Evolutionary conservation across 768 basidiomycete genomes (phyloP).

Genomic region (Lentinula aciculospora): DNA sequence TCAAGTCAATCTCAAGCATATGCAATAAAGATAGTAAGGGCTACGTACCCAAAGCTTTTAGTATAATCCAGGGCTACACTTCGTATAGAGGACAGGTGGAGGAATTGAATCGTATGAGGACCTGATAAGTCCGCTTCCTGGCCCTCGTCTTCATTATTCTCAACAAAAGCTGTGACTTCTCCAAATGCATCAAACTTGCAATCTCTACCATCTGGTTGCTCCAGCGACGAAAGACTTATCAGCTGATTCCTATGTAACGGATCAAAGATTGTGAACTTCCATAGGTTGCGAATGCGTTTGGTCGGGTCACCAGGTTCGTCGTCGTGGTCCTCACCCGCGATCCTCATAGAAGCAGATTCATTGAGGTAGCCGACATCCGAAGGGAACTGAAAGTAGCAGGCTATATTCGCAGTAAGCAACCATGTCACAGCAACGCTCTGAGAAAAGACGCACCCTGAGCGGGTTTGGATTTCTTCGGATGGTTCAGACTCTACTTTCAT

Average conservation of each 20-base stretch:
- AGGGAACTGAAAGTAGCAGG: background rate
- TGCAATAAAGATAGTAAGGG: slow-evolving; percentile 4
- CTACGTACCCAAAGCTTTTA: slow-evolving; percentile 44
- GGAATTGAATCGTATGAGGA: slow-evolving; percentile 26
- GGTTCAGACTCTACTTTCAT: background rate
- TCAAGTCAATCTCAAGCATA: slow-evolving; percentile 1
- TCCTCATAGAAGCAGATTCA: slow-evolving; percentile 18
- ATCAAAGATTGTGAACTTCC: slow-evolving; percentile 60
- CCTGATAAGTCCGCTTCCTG: slow-evolving; percentile 45
- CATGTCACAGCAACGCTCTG: too few relatives aligned
- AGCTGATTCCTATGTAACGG: slow-evolving; percentile 36
- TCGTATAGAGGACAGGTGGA: slow-evolving; percentile 44
- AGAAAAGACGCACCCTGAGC: background rate
- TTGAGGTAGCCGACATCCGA: background rate
- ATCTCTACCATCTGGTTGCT: slow-evolving; percentile 32
- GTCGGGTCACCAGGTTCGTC: slow-evolving; percentile 21
- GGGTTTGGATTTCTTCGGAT: background rate
- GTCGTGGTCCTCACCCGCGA: slow-evolving; percentile 38
- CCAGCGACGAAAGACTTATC: slow-evolving; percentile 42
- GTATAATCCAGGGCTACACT: slow-evolving; percentile 47
- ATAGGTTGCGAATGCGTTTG: slow-evolving; percentile 55
- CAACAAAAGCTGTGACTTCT: slow-evolving; percentile 36
- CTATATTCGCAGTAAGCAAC: background rate
- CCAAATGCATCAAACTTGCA: slow-evolving; percentile 52
- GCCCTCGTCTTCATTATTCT: slow-evolving; percentile 56